Base-by-base conservation (phyloP, 208 protist species). In the Crithidia brevicula region DNA sequence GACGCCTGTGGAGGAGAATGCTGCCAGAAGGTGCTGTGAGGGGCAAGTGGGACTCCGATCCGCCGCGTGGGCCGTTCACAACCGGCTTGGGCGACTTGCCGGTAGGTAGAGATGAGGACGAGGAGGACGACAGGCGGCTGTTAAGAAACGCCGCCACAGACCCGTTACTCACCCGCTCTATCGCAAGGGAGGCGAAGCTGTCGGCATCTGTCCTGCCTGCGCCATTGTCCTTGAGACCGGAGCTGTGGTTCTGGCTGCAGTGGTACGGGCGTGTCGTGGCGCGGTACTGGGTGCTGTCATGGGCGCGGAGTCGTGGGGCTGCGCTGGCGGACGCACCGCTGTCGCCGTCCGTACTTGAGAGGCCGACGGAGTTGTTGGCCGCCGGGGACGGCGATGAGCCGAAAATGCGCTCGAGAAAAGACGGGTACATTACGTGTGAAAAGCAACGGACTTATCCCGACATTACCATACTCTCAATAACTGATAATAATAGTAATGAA, bases 181-280 rank as follows among this genome's bases (percentile, higher is more conserved):
- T 1, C 13, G 58, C 58, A 6, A 22, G 22, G 0, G 43, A 31
- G 3, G 56, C 2, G 23, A 23, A 51, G 7, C 22, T 51, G 6
- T 18, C 56, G 34, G 18, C 47, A 36, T 72, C 66, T 36, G 52
- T 38, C 3, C 22, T 36, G 4, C 47, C 22, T 15, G 4, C 23
- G 30, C 25, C 20, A n/a, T 18, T 27, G 6, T 20, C 52, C 9
- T 13, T 40, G 4, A 20, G 43, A 7, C 23, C 22, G 4, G 28
- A 16, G 25, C 20, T 18, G 3, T 59, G 59, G n/a, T 46, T 67
- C 28, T 70, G 61, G 34, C 74, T 80, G 58, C 66, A 75, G 57
- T 73, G 74, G 33, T 80, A 80, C 22, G 74, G 74, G 1, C 70
- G 49, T 3, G 53, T 69, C 16, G 47, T 46, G 25, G 70, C 70